phyloP scores from a whole-genome alignment of 345 rosid genomes.

The Kandelia obovata region DNA sequence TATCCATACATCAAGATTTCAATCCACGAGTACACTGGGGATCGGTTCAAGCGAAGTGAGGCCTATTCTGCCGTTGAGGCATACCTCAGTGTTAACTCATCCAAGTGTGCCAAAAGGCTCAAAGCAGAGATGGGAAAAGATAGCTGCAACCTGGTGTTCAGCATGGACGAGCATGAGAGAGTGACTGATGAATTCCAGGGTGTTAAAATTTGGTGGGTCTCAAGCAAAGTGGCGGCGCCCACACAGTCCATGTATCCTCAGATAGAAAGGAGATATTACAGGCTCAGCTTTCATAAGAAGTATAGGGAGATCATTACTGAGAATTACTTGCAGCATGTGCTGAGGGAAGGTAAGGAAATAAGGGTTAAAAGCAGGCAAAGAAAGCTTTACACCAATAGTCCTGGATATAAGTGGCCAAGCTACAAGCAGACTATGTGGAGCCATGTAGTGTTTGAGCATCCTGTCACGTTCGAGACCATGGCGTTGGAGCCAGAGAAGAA shows the following conservation, averaged over 20 bases:
- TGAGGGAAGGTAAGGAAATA: constrained; percentile 53
- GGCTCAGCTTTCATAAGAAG: constrained; percentile 51
- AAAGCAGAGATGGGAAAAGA: constrained; percentile 50
- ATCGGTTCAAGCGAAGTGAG: constrained; percentile 47
- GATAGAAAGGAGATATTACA: constrained; percentile 50
- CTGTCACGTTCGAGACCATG: constrained; percentile 53
- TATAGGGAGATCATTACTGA: constrained; percentile 45
- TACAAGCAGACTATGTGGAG: constrained; percentile 55
- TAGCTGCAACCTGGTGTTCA: constrained; percentile 38
- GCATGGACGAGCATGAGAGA: constrained; percentile 51
- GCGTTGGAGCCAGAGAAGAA: constrained; percentile 54
- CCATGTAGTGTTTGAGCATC: constrained; percentile 54
- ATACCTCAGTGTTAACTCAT: constrained; percentile 43
- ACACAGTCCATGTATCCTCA: constrained; percentile 33
- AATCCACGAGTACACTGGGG: constrained; percentile 46
- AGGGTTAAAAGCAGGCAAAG: constrained; percentile 45
- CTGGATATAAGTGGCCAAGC: constrained; percentile 47
- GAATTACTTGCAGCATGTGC: constrained; percentile 45
- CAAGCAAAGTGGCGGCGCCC: constrained; percentile 29
- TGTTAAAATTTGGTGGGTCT: constrained; percentile 47
- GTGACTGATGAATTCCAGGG: constrained; percentile 50
- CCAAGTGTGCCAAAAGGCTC: constrained; percentile 41
- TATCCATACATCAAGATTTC: constrained; percentile 48
- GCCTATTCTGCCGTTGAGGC: constrained; percentile 56
- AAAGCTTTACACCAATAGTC: constrained; percentile 60